Evolutionary conservation across 2,329 filamentous ascomycete species (phyloP).

Genomic region (Neocucurbitaria cava): DNA sequence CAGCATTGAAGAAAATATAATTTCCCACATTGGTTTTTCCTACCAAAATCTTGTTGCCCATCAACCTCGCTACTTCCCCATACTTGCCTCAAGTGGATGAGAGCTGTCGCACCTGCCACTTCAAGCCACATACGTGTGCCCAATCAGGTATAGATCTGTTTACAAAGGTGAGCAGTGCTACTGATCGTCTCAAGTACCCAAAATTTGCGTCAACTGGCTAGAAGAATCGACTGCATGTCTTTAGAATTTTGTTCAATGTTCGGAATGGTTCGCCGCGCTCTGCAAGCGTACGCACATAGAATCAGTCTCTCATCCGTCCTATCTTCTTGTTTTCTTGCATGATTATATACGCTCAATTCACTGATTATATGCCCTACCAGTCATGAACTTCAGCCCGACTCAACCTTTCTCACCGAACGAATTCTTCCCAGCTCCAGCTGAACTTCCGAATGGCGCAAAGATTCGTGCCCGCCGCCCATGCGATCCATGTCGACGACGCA

Average conservation of each 20-base stretch:
- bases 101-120: neutral
- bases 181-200: no score
- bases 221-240: no score
- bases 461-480: conserved; percentile 60
- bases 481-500: conserved; percentile 70
- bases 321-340: neutral
- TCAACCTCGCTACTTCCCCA: neutral
- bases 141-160: neutral
- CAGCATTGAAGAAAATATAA: neutral
- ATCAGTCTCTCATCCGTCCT: neutral
- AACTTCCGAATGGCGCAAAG: conserved; percentile 13
- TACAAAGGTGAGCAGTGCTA: neutral
- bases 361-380: neutral
- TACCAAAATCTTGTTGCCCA: neutral
- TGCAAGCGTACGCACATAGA: neutral
- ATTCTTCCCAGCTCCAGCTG: conserved; percentile 7
- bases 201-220: no score
- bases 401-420: conserved; percentile 22
- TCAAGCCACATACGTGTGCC: neutral
- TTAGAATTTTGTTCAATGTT: neutral
- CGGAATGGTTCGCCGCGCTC: neutral
- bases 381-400: conserved; percentile 23
- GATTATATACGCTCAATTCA: neutral
- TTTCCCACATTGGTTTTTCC: neutral
- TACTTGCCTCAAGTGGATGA: neutral